Evolutionary conservation across 139 green algal species (phyloP), one percentile per base, ranked within the genome.

Genomic region (Diplosphaera chodatii): DNA sequence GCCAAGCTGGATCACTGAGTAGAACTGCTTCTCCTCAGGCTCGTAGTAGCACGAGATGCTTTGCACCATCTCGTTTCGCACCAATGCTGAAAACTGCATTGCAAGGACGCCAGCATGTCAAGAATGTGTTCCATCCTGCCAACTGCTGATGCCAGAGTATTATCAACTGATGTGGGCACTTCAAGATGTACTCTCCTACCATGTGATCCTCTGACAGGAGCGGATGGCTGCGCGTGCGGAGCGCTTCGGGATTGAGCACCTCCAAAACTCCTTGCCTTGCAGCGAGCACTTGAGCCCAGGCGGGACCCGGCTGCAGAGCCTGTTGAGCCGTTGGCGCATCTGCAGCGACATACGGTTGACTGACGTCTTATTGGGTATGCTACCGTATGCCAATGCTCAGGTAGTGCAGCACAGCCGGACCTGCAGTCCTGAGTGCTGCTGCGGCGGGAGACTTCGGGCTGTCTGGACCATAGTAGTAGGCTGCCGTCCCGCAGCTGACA

Each of bases 31-130:
- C 37, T 75, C 27, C 34, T 81, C 68, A 8, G 40, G 30, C 74
- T 80, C 73, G 67, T 84, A 89, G 33, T 79, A 84, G 21, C 78
- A 82, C 1, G 68, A 64, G 15, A 88, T 67, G 64, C 83, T 78
- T 66, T 82, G 66, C 22, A 88, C 80, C 28, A 88, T 85, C 32
- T 80, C 81, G 64, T 83, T 77, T 21, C 67, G 18, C 55, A 82
- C 74, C 80, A 88, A 80, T 0, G 79, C 79, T 4, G 56, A 33
- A 63, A 84, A 84, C 78, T 59, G 48, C 16, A 25, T n/a, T n/a
- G n/a, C n/a, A n/a, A n/a, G n/a, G n/a, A n/a, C n/a, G n/a, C n/a
- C n/a, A n/a, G n/a, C n/a, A n/a, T n/a, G n/a, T n/a, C n/a, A n/a
- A n/a, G n/a, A n/a, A 48, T 48, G 37, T 48, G 37, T 48, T 48